A percentile compares a stretch with the other conserved stretches of the same genome.
Conservation (phyloP, 2,329 filamentous ascomycete species). For the Raffaelea deltoideospora region DNA sequence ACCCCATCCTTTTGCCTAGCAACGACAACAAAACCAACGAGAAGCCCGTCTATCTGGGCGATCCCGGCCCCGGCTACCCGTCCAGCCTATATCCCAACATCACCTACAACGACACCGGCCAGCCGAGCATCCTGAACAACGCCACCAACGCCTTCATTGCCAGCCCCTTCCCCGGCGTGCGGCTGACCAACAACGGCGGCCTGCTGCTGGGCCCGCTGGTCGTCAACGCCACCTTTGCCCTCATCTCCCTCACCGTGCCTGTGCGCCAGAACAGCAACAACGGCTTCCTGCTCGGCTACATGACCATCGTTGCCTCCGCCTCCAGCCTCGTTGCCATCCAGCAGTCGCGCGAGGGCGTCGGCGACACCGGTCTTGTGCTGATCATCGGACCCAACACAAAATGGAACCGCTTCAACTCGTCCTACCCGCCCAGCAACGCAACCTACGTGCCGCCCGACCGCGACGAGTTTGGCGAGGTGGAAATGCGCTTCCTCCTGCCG, state of each 20-base stretch:
- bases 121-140: slow-evolving; percentile 23
- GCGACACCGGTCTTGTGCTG: slow-evolving; percentile 52
- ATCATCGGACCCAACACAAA: slow-evolving; percentile 51
- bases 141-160: slow-evolving; percentile 28
- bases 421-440: slow-evolving; percentile 28
- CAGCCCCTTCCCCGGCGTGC: slow-evolving; percentile 32
- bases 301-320: slow-evolving; percentile 65
- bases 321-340: slow-evolving; percentile 46
- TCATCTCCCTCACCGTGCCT: slow-evolving; percentile 70
- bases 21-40: slow-evolving; percentile 42
- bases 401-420: slow-evolving; percentile 47
- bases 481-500: slow-evolving; percentile 46
- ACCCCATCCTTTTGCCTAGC: slow-evolving; percentile 48
- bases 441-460: slow-evolving; percentile 24
- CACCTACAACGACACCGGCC: slow-evolving; percentile 39
- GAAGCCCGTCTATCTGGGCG: slow-evolving; percentile 41
- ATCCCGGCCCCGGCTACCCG: slow-evolving; percentile 52
- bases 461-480: slow-evolving; percentile 23
- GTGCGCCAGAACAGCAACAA: slow-evolving; percentile 50
- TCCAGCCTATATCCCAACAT: slow-evolving; percentile 63
- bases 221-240: slow-evolving; percentile 56
- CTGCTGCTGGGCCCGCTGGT: slow-evolving; percentile 65
- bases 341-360: slow-evolving; percentile 53
- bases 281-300: slow-evolving; percentile 60
- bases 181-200: slow-evolving; percentile 34